These are phyloP conservation scores for Backusella tarrabulga DNA, from an alignment of 192 early-diverging fungal species.

Conservation along the genomic window DNA sequence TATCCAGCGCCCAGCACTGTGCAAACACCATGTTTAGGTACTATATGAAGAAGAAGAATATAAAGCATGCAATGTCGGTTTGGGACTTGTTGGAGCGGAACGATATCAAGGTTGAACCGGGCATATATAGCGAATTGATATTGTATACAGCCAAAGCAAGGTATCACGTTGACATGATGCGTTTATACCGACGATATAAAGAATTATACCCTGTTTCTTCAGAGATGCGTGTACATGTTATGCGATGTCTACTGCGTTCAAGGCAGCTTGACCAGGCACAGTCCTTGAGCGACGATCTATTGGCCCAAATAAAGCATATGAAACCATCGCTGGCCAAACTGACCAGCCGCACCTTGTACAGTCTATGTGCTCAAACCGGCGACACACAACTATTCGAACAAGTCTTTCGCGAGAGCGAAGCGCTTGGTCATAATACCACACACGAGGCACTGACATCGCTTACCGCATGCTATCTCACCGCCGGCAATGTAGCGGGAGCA, in stretches of 20 bases:
- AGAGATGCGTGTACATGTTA: background rate
- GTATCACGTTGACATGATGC: background rate
- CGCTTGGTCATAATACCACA: background rate
- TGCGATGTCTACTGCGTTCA: background rate
- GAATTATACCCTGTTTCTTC: constrained; percentile 1
- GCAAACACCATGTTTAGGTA: background rate
- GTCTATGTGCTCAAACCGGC: constrained; percentile 22
- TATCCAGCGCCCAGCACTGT: background rate
- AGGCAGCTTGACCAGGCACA: background rate
- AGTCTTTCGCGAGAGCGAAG: background rate
- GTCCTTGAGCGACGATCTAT: background rate
- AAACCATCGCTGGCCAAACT: background rate
- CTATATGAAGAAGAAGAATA: constrained; percentile 3
- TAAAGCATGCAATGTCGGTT: background rate
- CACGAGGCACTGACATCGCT: constrained; percentile 26
- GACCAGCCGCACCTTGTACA: background rate
- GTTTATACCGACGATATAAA: constrained; percentile 5
- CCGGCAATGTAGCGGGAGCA: background rate
- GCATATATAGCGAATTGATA: background rate
- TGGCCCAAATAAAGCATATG: background rate
- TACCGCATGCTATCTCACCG: constrained; percentile 23
- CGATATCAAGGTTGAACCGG: background rate
- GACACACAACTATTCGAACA: background rate
- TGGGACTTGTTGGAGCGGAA: background rate
- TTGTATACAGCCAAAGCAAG: background rate